Percentiles rank a stretch among this genome's conserved stretches.
These are phyloP conservation scores for Tylopilus felleus DNA, from an alignment of 768 basidiomycete species.

Conservation along the genomic window DNA sequence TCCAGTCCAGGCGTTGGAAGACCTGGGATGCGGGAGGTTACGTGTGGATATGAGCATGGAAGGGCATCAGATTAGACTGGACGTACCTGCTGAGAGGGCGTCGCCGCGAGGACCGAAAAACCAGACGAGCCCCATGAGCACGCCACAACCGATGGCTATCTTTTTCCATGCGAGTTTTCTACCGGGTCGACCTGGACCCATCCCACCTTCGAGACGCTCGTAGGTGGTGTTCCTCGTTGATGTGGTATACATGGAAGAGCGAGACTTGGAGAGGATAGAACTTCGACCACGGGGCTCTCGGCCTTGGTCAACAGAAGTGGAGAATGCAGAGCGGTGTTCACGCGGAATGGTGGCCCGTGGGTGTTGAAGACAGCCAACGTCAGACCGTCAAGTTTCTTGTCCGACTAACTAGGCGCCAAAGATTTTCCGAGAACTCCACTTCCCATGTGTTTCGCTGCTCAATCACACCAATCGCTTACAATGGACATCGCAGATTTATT, in stretches of 20 bases:
- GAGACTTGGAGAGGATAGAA: conserved; percentile 2
- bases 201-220: conserved; percentile 60
- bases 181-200: conserved; percentile 44
- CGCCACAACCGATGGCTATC: conserved; percentile 55
- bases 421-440: not conserved
- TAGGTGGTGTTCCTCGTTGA: conserved; percentile 46
- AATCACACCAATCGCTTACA: not conserved
- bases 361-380: not conserved
- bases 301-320: conserved; percentile 30
- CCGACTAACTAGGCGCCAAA: not conserved
- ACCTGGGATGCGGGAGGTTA: conserved; percentile 1
- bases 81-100: conserved; percentile 19
- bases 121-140: conserved; percentile 61
- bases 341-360: conserved; percentile 21
- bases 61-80: not conserved
- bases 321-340: conserved; percentile 21
- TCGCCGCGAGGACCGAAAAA: conserved; percentile 52
- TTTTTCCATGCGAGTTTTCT: conserved; percentile 58
- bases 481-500: not conserved
- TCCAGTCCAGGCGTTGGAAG: conserved; percentile 18
- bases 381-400: not conserved
- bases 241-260: conserved; percentile 19
- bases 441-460: not conserved
- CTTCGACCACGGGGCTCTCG: conserved; percentile 25
- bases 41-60: not conserved